These are phyloP conservation scores for Persicaria tinctoria DNA, from an alignment of 148 eudicot species.

Conservation along the genomic window DNA sequence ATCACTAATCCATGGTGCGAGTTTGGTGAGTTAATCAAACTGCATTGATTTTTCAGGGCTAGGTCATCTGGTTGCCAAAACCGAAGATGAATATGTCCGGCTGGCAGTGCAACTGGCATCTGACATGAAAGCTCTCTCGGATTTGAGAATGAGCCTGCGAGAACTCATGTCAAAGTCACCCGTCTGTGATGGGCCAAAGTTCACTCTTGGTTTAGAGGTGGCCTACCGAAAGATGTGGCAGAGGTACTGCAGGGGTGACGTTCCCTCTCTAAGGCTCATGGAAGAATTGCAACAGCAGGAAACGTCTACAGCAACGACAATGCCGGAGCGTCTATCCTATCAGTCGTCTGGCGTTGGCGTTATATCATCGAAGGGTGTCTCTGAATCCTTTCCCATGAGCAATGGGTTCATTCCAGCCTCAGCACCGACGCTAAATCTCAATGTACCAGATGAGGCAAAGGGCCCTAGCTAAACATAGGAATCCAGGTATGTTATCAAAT, in stretches of 20 bases:
- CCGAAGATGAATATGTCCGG: conserved; percentile 84
- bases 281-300: conserved; percentile 42
- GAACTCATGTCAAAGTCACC: conserved; percentile 85
- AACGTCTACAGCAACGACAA: not conserved
- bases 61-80: conserved; percentile 64
- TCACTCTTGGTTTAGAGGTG: conserved; percentile 58
- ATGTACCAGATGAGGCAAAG: not conserved
- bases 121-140: conserved; percentile 60
- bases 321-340: conserved; percentile 24
- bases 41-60: conserved; percentile 39
- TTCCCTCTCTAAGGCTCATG: conserved; percentile 61
- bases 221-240: conserved; percentile 71
- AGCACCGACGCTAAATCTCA: conserved; percentile 24
- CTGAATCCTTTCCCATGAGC: conserved; percentile 26
- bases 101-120: conserved; percentile 71
- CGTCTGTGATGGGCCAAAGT: conserved; percentile 77
- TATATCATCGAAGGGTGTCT: conserved; percentile 21
- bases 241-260: conserved; percentile 79
- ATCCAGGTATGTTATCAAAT: too few relatives aligned
- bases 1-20: not conserved
- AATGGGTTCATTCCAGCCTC: conserved; percentile 44
- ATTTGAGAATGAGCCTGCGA: conserved; percentile 67
- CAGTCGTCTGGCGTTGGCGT: conserved; percentile 32
- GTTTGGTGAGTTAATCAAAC: not conserved
- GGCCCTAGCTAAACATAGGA: not conserved